These are phyloP conservation scores for Kwoniella mangroviensis DNA, from an alignment of 768 basidiomycete species.

Conservation along the genomic window DNA sequence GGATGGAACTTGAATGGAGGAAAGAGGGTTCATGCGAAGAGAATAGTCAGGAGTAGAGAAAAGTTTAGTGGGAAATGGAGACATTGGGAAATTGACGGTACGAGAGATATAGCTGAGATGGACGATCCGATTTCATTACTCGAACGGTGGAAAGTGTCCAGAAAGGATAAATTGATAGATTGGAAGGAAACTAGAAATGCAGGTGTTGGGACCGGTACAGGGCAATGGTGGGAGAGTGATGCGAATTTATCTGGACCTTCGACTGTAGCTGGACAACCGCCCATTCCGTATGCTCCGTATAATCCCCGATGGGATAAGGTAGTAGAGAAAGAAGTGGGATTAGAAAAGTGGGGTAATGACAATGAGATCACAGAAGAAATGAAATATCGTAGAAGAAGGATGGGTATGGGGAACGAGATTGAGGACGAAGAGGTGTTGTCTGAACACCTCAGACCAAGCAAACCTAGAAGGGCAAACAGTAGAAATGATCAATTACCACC, in stretches of 20 bases:
- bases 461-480: conserved; percentile 1
- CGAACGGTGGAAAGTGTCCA: conserved; percentile 13
- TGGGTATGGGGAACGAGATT: neutral
- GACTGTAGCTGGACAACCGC: conserved; percentile 39
- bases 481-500: neutral
- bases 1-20: conserved; percentile 55
- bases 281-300: conserved; percentile 33
- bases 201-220: conserved; percentile 7
- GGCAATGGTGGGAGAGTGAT: conserved; percentile 46
- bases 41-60: conserved; percentile 48
- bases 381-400: conserved; percentile 21
- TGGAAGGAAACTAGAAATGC: conserved; percentile 36
- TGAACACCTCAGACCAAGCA: conserved; percentile 35
- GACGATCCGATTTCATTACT: conserved; percentile 46
- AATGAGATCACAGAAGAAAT: conserved; percentile 41
- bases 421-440: conserved; percentile 32
- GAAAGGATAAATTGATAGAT: conserved; percentile 32
- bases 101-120: conserved; percentile 51
- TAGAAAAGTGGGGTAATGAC: conserved; percentile 33
- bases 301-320: conserved; percentile 27
- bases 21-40: conserved; percentile 40
- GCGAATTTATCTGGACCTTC: conserved; percentile 24
- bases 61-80: conserved; percentile 56
- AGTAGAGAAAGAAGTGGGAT: conserved; percentile 25
- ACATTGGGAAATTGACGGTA: conserved; percentile 50